Evolutionary conservation across 2,329 filamentous ascomycete species (phyloP), one percentile per base, ranked within the genome.

Genomic region (Nectriaceae sp.): DNA sequence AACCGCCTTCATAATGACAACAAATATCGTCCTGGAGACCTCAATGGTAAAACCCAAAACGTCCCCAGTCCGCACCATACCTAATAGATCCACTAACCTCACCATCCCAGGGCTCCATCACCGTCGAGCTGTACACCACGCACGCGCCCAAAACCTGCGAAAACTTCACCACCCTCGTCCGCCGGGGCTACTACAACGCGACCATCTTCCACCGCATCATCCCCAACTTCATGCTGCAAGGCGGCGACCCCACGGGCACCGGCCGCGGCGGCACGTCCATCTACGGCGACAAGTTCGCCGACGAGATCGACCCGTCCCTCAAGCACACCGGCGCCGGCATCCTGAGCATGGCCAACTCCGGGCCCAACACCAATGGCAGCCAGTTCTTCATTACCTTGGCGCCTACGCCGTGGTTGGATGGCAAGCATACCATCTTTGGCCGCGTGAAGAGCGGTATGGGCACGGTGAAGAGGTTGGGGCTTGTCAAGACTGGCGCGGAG

Each of bases 321-420:
- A 94, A 93, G 67, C 94, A 99, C 74, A 96, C 91, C 0, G 93
- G 93, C 31, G 92, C 93, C 4, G 93, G 93, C 1, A 79, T 97
- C n/a, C 75, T 99, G 61, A 91, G 86, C 72, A 99, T 99, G 94
- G 94, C 94, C 50, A 99, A 99, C 72, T 85, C 86, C 15, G 94
- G 94, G 0, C 89, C 90, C 8, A 84, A 97, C 69, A 96, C 93
- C 29, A 97, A 97, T 69, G 93, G 93, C 19, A 90, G 84, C 49
- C 94, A 97, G 72, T 99, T 97, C 72, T 97, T 97, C 68, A 85
- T 99, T 58, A 97, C 94, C 0, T 78, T 97, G 26, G 93, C 91
- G 6, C 93, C 93, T 4, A 93, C 94, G 15, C 94, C 94, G 1
- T 97, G 93, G 93, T 73, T 99, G 50, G 94, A 99, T 71, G 91